A percentile compares a stretch with the other conserved stretches of the same genome.
Evolutionary conservation across 2,329 filamentous ascomycete species (phyloP).

Genomic region (Xylaria hypoxylon): DNA sequence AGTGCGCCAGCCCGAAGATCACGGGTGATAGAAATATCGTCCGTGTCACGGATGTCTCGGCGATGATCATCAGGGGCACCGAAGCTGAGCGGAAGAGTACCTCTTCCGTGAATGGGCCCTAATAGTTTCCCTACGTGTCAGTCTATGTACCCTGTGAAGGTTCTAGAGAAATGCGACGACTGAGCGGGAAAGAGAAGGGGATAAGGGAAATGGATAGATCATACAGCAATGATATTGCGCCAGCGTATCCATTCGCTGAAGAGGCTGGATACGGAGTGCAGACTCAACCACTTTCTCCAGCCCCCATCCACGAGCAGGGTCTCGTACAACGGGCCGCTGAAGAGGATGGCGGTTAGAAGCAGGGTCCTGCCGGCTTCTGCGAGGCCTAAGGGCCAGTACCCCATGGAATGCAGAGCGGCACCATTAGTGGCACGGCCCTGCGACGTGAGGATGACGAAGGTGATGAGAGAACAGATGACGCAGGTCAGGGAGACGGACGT

Average conservation of each 20-base stretch:
- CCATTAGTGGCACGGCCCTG: conserved; percentile 61
- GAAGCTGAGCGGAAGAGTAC: conserved; percentile 90
- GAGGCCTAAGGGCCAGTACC: conserved; percentile 81
- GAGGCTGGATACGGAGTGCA: conserved; percentile 67
- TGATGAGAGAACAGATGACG: conserved; percentile 72
- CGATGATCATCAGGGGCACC: conserved; percentile 82
- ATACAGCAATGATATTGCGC: conserved; percentile 87
- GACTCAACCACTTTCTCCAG: conserved; percentile 73
- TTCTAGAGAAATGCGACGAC: conserved; percentile 7
- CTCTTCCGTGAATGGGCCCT: conserved; percentile 93
- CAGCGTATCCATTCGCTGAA: conserved; percentile 82
- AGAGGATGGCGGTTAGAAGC: conserved; percentile 81
- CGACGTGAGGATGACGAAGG: conserved; percentile 73
- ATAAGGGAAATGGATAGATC: conserved; percentile 47
- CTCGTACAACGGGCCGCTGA: conserved; percentile 87
- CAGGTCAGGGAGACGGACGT: conserved; percentile 83
- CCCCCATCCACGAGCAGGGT: conserved; percentile 76
- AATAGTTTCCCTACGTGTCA: conserved; percentile 8
- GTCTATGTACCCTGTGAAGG: background rate
- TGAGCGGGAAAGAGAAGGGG: conserved; percentile 8
- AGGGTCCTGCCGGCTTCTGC: conserved; percentile 72
- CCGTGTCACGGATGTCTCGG: conserved; percentile 64
- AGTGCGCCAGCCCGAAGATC: conserved; percentile 91
- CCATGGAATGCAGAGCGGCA: conserved; percentile 76
- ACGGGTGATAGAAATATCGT: conserved; percentile 87